Base-by-base conservation (phyloP, 345 rosid genomes). In the Ceriops decandra region DNA sequence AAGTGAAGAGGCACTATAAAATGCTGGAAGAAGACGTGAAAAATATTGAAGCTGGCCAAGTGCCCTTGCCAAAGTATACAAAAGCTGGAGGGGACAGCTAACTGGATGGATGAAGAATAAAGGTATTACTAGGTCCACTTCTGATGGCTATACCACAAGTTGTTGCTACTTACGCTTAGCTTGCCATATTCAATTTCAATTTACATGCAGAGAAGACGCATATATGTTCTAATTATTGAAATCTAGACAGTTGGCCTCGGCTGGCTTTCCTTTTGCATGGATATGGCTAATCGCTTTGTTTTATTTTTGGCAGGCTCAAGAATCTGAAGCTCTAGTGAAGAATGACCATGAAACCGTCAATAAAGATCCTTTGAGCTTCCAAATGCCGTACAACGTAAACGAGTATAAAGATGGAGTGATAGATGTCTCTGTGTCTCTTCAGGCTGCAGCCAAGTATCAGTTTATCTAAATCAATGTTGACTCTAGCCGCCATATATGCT, bases 21-120 rank as follows among this genome's bases (percentile, higher is more conserved):
- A 56, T 63, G 63, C 82, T 84, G 6, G 84, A 76, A 26, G 82
- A 84, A 58, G 85, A 84, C 64, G 24, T 84, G 27, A 76, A 67
- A 47, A 73, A 66, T 71, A 84, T 84, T 58, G 88, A 84, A 60
- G 63, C 81, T 28, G 84, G 85, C 13, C 80, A 72, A 11, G 71
- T 80, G n/a, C 84, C 88, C 31, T 52, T 84, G 60, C 88, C 88
- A 19, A 71, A 72, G 42, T 84, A 84, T 66, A 72, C 60, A 59
- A 82, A 81, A 70, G 31, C 52, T 63, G 74, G 68, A 1, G 51
- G 64, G n/a, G 27, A 15, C 66, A 62, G 19, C 47, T 19, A 64
- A 27, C 27, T 78, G 21, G 77, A 27, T 74, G 42, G 78, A 85
- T 7, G 81, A 70, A 52, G 78, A 80, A 33, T 69, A 80, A 33